Conservation (phyloP, 2,329 filamentous ascomycete species). For the Sporothrix globosa region DNA sequence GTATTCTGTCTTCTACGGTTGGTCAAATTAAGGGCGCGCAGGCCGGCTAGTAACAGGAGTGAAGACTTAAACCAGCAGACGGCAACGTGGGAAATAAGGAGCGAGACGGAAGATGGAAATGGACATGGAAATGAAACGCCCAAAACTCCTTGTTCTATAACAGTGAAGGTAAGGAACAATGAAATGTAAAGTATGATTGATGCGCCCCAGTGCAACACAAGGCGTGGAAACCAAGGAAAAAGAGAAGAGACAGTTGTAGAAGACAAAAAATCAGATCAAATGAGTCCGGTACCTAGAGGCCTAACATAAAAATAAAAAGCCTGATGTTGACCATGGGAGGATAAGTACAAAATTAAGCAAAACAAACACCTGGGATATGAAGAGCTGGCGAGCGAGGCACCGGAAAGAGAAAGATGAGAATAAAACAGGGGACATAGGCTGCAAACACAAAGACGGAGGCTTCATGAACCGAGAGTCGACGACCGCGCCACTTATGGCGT, state of each 20-base stretch:
- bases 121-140: neutral
- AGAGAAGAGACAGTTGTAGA: neutral
- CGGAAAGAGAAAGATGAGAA: neutral
- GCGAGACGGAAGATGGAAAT: neutral
- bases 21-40: neutral
- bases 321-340: neutral
- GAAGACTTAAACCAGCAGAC: neutral
- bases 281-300: neutral
- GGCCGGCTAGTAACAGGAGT: neutral
- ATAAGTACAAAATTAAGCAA: neutral
- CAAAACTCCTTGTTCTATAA: slow-evolving; percentile 15
- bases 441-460: neutral
- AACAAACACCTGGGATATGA: slow-evolving; percentile 22
- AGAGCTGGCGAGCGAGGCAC: neutral
- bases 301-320: slow-evolving; percentile 9
- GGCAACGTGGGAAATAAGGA: no score
- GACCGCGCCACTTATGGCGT: neutral
- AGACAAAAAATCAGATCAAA: slow-evolving; percentile 13
- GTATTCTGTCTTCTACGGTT: neutral
- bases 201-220: neutral
- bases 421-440: neutral
- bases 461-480: neutral
- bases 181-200: neutral
- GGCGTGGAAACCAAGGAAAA: neutral
- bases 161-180: neutral